Evolutionary conservation across 768 basidiomycete species (phyloP).

Genomic region (Guyanaporus albipodus): DNA sequence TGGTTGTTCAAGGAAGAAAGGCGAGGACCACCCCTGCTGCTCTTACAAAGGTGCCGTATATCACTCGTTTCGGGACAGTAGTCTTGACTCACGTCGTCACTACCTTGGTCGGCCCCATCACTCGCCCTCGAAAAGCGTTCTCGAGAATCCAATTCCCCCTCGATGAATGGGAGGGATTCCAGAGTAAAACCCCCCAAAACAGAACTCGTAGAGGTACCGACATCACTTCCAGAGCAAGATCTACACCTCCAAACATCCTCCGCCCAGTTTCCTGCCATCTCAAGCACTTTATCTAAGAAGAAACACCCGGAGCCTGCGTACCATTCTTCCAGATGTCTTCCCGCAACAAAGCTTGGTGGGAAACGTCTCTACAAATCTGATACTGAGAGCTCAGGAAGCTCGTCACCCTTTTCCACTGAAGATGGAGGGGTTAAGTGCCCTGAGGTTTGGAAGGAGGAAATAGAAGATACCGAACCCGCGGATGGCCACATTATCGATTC

Average conservation of each 20-base stretch:
- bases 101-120: constrained; percentile 2
- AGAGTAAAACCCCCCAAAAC: constrained; percentile 12
- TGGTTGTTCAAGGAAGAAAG: constrained; percentile 1
- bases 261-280: constrained; percentile 6
- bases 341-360: constrained; percentile 10
- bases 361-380: constrained; percentile 26
- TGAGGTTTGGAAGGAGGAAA: constrained; percentile 30
- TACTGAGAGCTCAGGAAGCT: constrained; percentile 22
- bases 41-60: constrained; percentile 17
- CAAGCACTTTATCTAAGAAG: too few relatives aligned
- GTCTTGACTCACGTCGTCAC: background rate
- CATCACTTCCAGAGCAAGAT: constrained; percentile 59
- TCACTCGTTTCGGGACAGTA: background rate
- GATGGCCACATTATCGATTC: constrained; percentile 38
- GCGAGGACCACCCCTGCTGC: constrained; percentile 1
- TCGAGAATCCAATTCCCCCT: constrained; percentile 9
- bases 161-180: constrained; percentile 8
- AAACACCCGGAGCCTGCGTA: background rate
- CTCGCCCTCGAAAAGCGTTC: constrained; percentile 2
- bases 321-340: constrained; percentile 1
- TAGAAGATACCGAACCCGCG: constrained; percentile 39
- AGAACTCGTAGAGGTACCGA: constrained; percentile 45
- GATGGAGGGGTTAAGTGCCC: constrained; percentile 26
- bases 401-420: constrained; percentile 16
- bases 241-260: constrained; percentile 13